Percentiles rank a stretch among this genome's conserved stretches.
Evolutionary conservation across 129 eudicot species (phyloP).

Genomic region (Arctium minus): DNA sequence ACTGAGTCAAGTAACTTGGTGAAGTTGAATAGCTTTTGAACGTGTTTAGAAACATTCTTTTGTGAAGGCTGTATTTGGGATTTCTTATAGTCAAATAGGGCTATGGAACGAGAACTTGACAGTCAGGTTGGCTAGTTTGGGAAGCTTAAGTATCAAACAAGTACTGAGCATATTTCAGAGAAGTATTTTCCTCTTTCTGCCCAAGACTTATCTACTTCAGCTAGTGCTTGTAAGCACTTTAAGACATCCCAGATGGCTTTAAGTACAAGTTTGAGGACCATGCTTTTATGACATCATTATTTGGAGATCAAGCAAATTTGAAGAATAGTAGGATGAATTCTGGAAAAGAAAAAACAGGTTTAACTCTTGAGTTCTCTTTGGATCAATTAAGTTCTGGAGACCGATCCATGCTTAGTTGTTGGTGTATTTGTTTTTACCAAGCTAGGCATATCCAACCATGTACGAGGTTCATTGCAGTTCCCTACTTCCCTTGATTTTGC

Average conservation of each 20-base stretch:
- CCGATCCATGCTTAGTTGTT: background rate
- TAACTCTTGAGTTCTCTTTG: background rate
- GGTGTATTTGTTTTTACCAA: background rate
- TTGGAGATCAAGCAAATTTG: background rate
- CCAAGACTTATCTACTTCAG: background rate
- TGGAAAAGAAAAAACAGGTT: background rate
- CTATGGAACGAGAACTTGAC: constrained; percentile 1
- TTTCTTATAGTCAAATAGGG: background rate
- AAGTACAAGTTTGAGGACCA: background rate
- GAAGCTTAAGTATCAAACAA: background rate
- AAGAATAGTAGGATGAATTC: background rate
- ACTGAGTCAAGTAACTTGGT: background rate
- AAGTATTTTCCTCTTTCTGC: background rate
- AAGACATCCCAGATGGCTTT: too few relatives aligned
- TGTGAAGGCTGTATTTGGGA: background rate
- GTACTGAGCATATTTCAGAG: background rate
- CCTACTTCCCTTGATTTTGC: background rate
- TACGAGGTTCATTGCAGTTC: constrained; percentile 3
- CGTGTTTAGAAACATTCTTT: background rate
- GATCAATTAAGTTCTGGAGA: background rate
- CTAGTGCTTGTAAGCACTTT: too few relatives aligned
- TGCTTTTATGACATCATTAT: background rate
- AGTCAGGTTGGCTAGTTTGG: background rate
- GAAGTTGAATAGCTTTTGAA: background rate
- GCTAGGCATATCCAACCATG: background rate